These are phyloP conservation scores for Poronia punctata DNA, from an alignment of 495 filamentous ascomycete species.

Conservation along the genomic window DNA sequence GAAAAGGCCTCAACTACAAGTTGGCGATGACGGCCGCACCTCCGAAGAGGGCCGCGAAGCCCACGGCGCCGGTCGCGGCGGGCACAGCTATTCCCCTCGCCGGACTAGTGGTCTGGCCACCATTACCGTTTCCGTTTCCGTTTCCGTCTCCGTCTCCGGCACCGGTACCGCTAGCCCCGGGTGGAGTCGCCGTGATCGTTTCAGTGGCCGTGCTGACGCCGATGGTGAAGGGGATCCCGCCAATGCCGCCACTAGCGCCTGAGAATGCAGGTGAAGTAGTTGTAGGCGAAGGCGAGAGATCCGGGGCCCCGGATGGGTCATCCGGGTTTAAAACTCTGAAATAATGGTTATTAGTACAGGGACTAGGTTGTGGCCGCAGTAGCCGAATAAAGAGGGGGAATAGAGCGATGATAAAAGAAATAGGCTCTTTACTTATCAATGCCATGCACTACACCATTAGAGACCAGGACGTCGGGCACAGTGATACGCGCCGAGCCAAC, in stretches of 20 bases:
- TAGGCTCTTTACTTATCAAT: constrained; percentile 44
- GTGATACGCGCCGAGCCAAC: constrained; percentile 49
- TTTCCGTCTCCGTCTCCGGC: too few species aligned
- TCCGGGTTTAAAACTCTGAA: constrained; percentile 55
- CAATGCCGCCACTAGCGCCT: constrained; percentile 37
- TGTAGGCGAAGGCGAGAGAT: constrained; percentile 28
- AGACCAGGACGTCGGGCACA: constrained; percentile 50
- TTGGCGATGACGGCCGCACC: constrained; percentile 23
- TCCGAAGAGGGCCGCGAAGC: constrained; percentile 31
- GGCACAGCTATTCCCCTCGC: constrained; percentile 16
- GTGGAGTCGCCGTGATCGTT: constrained; percentile 26
- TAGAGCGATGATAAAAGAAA: neutral
- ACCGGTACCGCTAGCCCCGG: constrained; percentile 11
- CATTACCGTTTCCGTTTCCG: too few species aligned
- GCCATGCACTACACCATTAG: constrained; percentile 63
- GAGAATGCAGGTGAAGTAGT: constrained; percentile 45
- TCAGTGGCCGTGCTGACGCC: constrained; percentile 29
- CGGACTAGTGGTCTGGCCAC: neutral
- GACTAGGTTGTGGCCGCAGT: too few species aligned
- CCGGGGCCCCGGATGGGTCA: constrained; percentile 39
- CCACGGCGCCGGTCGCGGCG: constrained; percentile 22
- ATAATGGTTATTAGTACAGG: neutral
- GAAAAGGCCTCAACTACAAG: neutral
- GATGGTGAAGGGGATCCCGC: constrained; percentile 40
- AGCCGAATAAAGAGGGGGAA: constrained; percentile 1